Base-by-base conservation (phyloP, 805 yeast genomes). In the Wickerhamomyces queroliae region DNA sequence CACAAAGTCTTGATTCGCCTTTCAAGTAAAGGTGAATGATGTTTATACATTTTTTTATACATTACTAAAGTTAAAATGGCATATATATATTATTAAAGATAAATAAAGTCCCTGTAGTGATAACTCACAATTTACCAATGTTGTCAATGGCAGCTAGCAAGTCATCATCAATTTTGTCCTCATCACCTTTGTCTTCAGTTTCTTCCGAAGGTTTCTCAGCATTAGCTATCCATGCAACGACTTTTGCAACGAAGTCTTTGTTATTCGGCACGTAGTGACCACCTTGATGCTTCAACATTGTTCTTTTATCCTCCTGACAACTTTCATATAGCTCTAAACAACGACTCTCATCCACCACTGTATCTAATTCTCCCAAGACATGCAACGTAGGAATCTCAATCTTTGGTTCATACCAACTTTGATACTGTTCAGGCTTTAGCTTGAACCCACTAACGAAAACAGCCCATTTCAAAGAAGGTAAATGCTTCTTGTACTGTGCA, bases 251-350 rank as follows among this genome's bases (percentile, higher is more conserved):
- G 40, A 61, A 64, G 15, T 44, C 54, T 41, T 83, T 84, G 4
- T 87, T 76, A 55, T 85, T 87, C n/a, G 99, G 99, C 28, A 91
- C 95, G 55, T 82, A 91, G 57, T 91, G 99, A 2, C 96, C 96
- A 37, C 98, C 98, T 5, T 97, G 95, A 56, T 91, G 99, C 45
- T 74, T 81, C 41, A 89, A 49, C 33, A 70, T 33, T 0, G 66
- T 68, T 17, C 85, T 62, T 16, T 60, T 59, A 3, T 51, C 54
- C 16, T 62, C 67, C 24, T 61, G 63, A 45, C 74, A 74, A 15
- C 68, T 64, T 9, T 77, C 72, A 46, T 67, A 79, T n/a, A 91
- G 65, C 3, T 64, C 59, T 61, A 73, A 57, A 0, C 83, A 71
- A 47, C 95, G 69, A 32, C 77, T 81, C 36, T 83, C 89, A 2